These are phyloP conservation scores for Geosmithia putterillii DNA, from an alignment of 2,329 filamentous ascomycete species.

Conservation along the genomic window DNA sequence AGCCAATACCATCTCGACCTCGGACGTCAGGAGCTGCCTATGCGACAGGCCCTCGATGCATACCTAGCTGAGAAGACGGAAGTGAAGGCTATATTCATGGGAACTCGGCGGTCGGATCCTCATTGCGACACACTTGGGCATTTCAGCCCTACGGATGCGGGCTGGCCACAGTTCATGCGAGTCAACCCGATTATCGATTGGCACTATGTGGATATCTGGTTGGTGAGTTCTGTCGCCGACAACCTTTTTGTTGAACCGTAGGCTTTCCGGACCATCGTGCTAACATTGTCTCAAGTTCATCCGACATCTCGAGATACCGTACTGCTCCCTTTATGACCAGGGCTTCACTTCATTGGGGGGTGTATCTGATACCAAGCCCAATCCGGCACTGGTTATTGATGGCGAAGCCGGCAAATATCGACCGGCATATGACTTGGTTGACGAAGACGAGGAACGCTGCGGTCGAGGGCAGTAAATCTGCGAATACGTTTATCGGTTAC, in stretches of 20 bases:
- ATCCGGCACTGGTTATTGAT: slow-evolving; percentile 53
- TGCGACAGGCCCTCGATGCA: slow-evolving; percentile 67
- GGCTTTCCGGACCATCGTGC: not conserved
- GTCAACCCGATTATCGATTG: slow-evolving; percentile 95
- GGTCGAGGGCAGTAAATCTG: slow-evolving; percentile 48
- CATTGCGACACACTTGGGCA: slow-evolving; percentile 67
- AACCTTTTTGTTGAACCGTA: not conserved
- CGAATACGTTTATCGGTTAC: not conserved
- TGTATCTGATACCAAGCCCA: slow-evolving; percentile 77
- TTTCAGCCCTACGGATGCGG: slow-evolving; percentile 79
- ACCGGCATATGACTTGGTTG: slow-evolving; percentile 63
- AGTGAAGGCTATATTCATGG: slow-evolving; percentile 46
- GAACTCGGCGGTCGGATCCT: slow-evolving; percentile 82
- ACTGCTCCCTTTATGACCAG: slow-evolving; percentile 75
- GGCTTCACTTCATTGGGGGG: slow-evolving; percentile 93
- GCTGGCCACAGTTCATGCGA: slow-evolving; percentile 87
- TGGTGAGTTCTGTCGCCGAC: slow-evolving; percentile 43
- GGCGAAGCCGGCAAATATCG: slow-evolving; percentile 34
- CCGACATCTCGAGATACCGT: slow-evolving; percentile 64
- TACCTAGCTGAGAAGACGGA: slow-evolving; percentile 55
- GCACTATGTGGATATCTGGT: slow-evolving; percentile 86
- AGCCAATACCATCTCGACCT: slow-evolving; percentile 63
- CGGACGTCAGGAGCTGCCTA: slow-evolving; percentile 61
- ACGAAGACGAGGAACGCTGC: slow-evolving; percentile 67
- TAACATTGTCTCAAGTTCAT: slow-evolving; percentile 49